Percentiles rank a stretch among this genome's conserved stretches.
Evolutionary conservation across 345 rosid species (phyloP).

Genomic region (Eutrema yunnanense): DNA sequence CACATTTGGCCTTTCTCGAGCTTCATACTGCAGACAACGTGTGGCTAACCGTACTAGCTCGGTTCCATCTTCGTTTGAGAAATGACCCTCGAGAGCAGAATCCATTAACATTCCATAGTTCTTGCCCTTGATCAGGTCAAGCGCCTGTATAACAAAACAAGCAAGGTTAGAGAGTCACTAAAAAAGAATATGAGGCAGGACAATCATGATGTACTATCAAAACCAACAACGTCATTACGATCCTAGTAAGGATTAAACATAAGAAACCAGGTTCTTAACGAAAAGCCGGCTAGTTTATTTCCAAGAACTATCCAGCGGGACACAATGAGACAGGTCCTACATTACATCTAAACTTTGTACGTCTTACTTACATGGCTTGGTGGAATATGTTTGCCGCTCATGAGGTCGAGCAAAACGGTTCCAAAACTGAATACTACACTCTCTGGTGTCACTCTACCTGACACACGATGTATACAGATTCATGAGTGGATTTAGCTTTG

Average conservation of each 20-base stretch:
- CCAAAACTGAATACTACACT: conserved; percentile 99
- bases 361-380: conserved; percentile 77
- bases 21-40: conserved; percentile 93
- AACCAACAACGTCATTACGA: neutral
- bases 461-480: neutral
- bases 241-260: neutral
- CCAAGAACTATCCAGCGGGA: neutral
- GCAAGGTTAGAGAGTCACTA: neutral
- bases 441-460: conserved; percentile 95
- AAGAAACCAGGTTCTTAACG: neutral
- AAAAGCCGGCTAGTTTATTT: neutral
- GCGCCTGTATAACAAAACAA: conserved; percentile 56
- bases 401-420: conserved; percentile 87
- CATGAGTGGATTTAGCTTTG: neutral
- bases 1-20: conserved; percentile 94
- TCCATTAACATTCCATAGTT: conserved; percentile 91
- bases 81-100: conserved; percentile 88
- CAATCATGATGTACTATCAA: conserved; percentile 2
- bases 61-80: conserved; percentile 89
- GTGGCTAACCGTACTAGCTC: conserved; percentile 84
- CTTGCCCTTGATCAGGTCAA: conserved; percentile 84
- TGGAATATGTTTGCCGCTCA: conserved; percentile 97
- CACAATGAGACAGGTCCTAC: conserved; percentile 2
- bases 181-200: neutral
- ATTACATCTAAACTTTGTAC: neutral